Conservation (phyloP, 1,284 basidiomycete species). For the Ustilago hordei region DNA sequence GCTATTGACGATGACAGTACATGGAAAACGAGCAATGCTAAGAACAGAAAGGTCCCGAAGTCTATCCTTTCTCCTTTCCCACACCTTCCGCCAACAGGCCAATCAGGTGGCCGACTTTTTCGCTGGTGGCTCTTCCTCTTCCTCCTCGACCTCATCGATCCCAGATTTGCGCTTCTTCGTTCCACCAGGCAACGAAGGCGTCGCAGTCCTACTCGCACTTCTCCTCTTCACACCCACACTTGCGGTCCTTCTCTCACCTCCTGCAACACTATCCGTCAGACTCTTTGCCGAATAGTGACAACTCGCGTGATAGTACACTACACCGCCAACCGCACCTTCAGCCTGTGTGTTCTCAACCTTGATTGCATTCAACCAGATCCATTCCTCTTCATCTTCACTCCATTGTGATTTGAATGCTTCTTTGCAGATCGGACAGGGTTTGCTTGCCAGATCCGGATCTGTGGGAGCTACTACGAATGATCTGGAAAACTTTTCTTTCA, state of each 20-base stretch:
- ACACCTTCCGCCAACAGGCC: neutral
- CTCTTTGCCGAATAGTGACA: conserved; percentile 67
- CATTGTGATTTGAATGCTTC: conserved; percentile 92
- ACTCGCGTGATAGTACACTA: conserved; percentile 63
- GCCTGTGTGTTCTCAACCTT: conserved; percentile 74
- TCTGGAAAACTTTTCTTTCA: conserved; percentile 74
- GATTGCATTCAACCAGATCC: conserved; percentile 95
- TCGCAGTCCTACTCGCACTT: conserved; percentile 32
- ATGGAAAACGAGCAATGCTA: neutral
- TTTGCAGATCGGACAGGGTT: conserved; percentile 96
- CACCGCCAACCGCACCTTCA: conserved; percentile 9
- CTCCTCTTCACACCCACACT: conserved; percentile 37
- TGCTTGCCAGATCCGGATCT: conserved; percentile 81
- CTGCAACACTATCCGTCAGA: conserved; percentile 55
- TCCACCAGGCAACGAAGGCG: conserved; percentile 5
- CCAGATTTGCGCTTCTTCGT: conserved; percentile 29
- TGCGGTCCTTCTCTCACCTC: conserved; percentile 23
- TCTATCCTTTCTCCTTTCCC: neutral
- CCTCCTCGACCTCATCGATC: conserved; percentile 12
- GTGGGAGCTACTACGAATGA: conserved; percentile 81
- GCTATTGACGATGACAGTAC: neutral
- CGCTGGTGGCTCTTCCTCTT: conserved; percentile 12
- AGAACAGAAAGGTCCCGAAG: neutral
- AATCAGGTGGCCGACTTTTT: conserved; percentile 29
- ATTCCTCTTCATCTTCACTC: conserved; percentile 95